Conservation (phyloP, 768 basidiomycete species). For the Lactarius psammicola region DNA sequence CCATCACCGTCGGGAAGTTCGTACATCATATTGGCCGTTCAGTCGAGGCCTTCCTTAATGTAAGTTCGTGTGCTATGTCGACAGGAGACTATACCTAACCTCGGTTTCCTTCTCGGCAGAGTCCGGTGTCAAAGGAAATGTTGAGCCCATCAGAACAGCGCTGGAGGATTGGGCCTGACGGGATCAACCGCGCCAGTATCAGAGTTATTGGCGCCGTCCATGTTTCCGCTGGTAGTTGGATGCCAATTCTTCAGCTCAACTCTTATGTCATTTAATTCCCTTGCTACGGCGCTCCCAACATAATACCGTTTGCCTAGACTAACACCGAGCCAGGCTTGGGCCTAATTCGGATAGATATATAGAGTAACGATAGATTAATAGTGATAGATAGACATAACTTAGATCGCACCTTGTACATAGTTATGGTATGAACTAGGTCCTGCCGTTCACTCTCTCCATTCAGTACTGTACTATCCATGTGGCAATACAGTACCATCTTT, state of each 20-base stretch:
- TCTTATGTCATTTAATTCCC: slow-evolving; percentile 2
- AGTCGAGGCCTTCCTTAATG: slow-evolving; percentile 19
- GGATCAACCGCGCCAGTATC: slow-evolving; percentile 6
- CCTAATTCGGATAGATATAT: background rate
- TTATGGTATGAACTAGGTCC: background rate
- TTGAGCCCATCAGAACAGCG: background rate
- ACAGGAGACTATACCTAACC: background rate
- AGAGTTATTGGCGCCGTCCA: slow-evolving; percentile 21
- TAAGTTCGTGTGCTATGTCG: slow-evolving; percentile 1
- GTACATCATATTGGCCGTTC: slow-evolving; percentile 20
- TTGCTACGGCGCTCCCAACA: background rate
- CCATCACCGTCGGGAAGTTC: slow-evolving; percentile 19
- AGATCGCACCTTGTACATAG: background rate
- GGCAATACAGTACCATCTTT: background rate
- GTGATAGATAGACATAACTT: background rate
- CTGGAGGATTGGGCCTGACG: slow-evolving; percentile 13
- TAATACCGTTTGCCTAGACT: background rate
- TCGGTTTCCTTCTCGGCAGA: background rate
- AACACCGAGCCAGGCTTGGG: background rate
- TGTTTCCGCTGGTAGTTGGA: slow-evolving; percentile 24
- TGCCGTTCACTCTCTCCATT: too few species aligned
- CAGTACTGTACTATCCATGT: background rate
- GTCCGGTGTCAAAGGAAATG: background rate
- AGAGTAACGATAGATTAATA: background rate
- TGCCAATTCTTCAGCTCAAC: slow-evolving; percentile 25